Evolutionary conservation across 1,284 basidiomycete genomes (phyloP), one percentile per base, ranked within the genome.

Genomic region (Trichosporon sp.): DNA sequence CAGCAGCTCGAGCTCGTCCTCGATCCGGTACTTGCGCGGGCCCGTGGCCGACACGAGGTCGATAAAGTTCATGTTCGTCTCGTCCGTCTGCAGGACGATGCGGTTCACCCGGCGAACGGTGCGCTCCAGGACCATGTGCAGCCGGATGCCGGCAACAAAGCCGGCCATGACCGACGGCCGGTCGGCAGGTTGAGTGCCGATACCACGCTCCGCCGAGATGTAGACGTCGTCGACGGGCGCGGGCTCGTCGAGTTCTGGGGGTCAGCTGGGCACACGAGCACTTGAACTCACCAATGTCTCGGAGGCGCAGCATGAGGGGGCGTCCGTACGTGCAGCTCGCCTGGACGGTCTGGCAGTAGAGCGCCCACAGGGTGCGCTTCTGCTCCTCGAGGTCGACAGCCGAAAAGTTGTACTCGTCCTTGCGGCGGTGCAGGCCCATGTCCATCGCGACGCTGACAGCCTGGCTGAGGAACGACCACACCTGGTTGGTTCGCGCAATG

Each of bases 251-350:
- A 77, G 47, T 31, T 69, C 67, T 60, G 29, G 31, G 11, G 7
- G 56, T 60, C 29, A 31, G 65, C 29, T 67, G 35, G 38, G 23
- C 9, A 15, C 6, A 23, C 31, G n/a, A 18, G 3, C 6, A 32
- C 51, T 34, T 27, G n/a, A 21, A 74, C 56, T 60, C 27, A 60
- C 56, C 56, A 15, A 77, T 75, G 67, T 78, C 77, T 27, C 69
- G 64, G 12, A 77, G 65, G 13, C 76, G 74, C 5, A 77, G 71
- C 67, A 77, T 70, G 11, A 75, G 71, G 3, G 77, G 75, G 4
- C 76, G 73, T n/a, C 77, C 77, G 42, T 73, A 78, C 29, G 76
- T 76, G 56, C 73, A 75, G 60, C 75, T 76, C 15, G 77, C 75
- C 64, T 77, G 74, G 13, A 77, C 71, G n/a, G 72, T 69, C 68